Evolutionary conservation across 352 stramenopile genomes (phyloP), one percentile per base, ranked within the genome.

Genomic region (Phytophthora syringae): DNA sequence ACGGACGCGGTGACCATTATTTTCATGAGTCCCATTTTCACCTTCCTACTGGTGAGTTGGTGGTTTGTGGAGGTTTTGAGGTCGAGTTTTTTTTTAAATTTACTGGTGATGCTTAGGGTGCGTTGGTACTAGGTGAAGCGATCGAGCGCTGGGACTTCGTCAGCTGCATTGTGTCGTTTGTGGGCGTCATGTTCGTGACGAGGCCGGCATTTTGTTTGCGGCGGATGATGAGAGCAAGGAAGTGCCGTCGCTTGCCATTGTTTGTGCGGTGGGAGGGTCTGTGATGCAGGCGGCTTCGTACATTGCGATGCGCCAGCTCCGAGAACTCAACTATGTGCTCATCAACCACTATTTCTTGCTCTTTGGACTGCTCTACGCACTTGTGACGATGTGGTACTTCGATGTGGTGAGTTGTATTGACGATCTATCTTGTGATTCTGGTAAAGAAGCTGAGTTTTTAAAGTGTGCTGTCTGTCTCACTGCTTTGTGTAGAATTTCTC

Each of bases 1-100:
- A 82, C 81, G 1, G 83, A 92, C 42, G 81, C 83, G 9, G 85
- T 79, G 43, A 79, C 86, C 9, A 68, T 92, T 40, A 83, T 86
- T 52, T 90, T 89, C 47, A 77, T 71, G 20, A 88, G 79, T 15
- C 83, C 83, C 10, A 77, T 92, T 32, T 52, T 88, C 34, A 89
- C 79, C 2, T 88, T 92, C 61, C 77, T 92, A 54, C 55, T 92
- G 37, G 81, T 90, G 57, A 72, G 79, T 16, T 60, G 39, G 5
- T 47, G 7, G 15, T 43, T 0, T 5, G n/a, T 1, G 1, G 16
- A 42, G 27, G 27, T 43, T 22, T 22, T 7, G 12, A 13, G 32
- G 32, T 43, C 36, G 5, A 43, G n/a, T 43, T 5, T 21, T 47
- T 32, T 12, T 32, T 49, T 30, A 16, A 6, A 67, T 69, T 37